phyloP scores from a whole-genome alignment of 345 rosid species.

The Hypericum androsaemum region DNA sequence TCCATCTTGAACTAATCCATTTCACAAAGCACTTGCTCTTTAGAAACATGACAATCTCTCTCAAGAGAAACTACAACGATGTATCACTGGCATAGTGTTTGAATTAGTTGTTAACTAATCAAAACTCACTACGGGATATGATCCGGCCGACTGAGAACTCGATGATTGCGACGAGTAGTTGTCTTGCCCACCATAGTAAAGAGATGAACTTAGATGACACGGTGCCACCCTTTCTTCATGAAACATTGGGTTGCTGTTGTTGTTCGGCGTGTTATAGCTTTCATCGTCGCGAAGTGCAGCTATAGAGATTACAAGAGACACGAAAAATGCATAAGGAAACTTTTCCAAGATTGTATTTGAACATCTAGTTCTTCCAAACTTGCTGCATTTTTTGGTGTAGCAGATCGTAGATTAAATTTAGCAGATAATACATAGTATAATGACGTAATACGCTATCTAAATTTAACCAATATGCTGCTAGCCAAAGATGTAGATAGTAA shows the following conservation, averaged over 20 bases:
- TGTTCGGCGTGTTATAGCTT: conserved; percentile 21
- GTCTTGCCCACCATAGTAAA: conserved; percentile 87
- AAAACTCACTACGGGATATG: conserved; percentile 48
- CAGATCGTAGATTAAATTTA: conserved; percentile 7
- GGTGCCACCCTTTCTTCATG: conserved; percentile 46
- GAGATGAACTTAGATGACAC: conserved; percentile 74
- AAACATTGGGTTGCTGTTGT: conserved; percentile 24
- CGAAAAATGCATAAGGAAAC: too few relatives aligned
- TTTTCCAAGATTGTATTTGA: too few relatives aligned
- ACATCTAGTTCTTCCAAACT: too few relatives aligned
- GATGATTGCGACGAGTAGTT: conserved; percentile 39
- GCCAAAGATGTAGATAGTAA: too few relatives aligned
- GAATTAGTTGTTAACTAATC: conserved; percentile 6
- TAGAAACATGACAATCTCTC: too few relatives aligned
- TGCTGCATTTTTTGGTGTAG: too few relatives aligned
- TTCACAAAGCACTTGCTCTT: conserved; percentile 7
- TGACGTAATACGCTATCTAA: too few relatives aligned
- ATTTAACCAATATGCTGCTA: too few relatives aligned
- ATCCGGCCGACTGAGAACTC: conserved; percentile 20
- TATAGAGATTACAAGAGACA: conserved; percentile 12
- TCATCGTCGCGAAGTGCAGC: conserved; percentile 27
- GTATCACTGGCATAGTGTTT: conserved; percentile 6
- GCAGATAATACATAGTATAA: background rate
- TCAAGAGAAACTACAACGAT: too few relatives aligned
- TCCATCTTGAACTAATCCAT: conserved; percentile 48